Evolutionary conservation across 106 monocot genomes (phyloP).

Genomic region (Gastrodia elata): DNA sequence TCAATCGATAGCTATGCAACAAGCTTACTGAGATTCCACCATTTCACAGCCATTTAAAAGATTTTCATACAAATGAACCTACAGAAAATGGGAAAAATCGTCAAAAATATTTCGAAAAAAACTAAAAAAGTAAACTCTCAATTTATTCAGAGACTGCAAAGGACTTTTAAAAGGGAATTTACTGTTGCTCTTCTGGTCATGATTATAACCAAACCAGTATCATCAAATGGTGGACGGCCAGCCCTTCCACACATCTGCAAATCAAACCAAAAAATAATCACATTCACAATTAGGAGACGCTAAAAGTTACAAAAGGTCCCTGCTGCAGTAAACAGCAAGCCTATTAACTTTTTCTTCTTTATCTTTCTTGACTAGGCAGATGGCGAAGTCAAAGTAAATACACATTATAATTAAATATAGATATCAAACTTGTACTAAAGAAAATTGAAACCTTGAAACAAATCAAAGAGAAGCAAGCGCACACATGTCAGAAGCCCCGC

Average conservation of each 20-base stretch:
- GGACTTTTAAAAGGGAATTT: conserved; percentile 9
- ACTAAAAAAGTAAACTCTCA: neutral
- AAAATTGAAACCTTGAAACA: neutral
- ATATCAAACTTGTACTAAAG: neutral
- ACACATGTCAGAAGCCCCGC: neutral
- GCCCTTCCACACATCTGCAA: conserved; percentile 97
- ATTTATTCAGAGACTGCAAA: neutral
- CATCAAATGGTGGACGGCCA: conserved; percentile 97
- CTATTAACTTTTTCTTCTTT: neutral
- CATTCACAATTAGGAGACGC: neutral
- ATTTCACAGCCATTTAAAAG: conserved; percentile 95
- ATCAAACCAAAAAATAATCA: too few relatives aligned
- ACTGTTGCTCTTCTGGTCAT: conserved; percentile 98
- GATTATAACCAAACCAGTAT: conserved; percentile 81
- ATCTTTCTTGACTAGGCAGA: neutral
- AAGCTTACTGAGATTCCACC: conserved; percentile 94
- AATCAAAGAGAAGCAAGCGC: neutral
- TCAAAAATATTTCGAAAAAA: neutral
- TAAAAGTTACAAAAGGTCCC: neutral
- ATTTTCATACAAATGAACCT: conserved; percentile 97
- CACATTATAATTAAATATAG: neutral
- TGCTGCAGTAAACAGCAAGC: neutral
- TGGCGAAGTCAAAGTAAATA: neutral
- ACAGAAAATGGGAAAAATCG: conserved; percentile 1
- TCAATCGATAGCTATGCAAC: conserved; percentile 11